Evolutionary conservation across 306 rosid species (phyloP), one percentile per base, ranked within the genome.

Genomic region (Cucumis melo): DNA sequence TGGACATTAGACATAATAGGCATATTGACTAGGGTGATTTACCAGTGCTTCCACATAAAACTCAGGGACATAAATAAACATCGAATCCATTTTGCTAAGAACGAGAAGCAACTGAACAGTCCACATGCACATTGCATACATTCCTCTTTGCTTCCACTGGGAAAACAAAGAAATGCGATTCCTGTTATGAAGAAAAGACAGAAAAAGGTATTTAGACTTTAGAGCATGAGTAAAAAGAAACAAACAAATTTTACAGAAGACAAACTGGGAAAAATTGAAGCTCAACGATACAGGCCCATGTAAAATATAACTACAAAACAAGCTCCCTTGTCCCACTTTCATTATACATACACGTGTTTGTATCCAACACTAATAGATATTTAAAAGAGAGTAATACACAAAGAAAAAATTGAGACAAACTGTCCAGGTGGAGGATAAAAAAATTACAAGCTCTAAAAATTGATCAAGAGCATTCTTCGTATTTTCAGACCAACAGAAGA

Each of bases 61-160:
- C 86, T 91, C 98, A 81, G 98, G 98, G 83, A 87, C 79, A 78
- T 85, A 94, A 36, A 86, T n/a, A 68, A 94, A 94, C 82, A 94
- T 81, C 0, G 89, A 86, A 85, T 90, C 96, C 86, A 86, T 82
- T 87, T 90, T 94, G 88, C 97, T 90, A 71, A 94, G 90, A 83
- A 88, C 91, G 84, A 94, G 84, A 79, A 94, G 88, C 89, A 94
- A 84, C 84, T 94, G 97, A 74, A 92, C 96, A 81, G 95, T 88
- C 98, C 97, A 94, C 89, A 91, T 83, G 91, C 98, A 94, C 84
- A 85, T 81, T 77, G 98, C 98, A 84, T 89, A 94, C 98, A 94
- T 94, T 82, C 96, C 98, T 86, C 98, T 87, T 83, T 87, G 98
- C 87, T 94, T 94, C 97, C 98, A 91, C 77, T 84, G 84, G 38